Conservation (phyloP, 2,329 filamentous ascomycete species). For the Aspergillus aculeatinus region DNA sequence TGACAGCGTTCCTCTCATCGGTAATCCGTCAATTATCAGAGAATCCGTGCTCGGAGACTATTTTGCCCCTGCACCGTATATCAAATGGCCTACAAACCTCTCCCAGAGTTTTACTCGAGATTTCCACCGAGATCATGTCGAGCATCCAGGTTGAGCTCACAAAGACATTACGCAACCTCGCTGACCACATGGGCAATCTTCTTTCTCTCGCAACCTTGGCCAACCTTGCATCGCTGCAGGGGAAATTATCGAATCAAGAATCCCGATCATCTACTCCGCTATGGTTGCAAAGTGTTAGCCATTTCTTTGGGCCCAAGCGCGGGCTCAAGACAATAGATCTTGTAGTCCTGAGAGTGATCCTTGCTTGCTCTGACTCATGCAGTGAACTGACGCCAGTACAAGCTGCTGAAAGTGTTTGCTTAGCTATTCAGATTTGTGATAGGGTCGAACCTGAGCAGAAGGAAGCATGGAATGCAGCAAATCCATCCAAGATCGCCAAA, state of each 20-base stretch:
- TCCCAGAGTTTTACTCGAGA: conserved; percentile 26
- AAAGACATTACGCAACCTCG: conserved; percentile 39
- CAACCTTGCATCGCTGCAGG: conserved; percentile 28
- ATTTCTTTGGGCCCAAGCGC: conserved; percentile 42
- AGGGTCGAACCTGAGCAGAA: conserved; percentile 35
- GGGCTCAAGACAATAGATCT: conserved; percentile 43
- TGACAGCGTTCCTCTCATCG: conserved; percentile 34
- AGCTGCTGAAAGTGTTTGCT: conserved; percentile 35
- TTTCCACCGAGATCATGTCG: conserved; percentile 36
- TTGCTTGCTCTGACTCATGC: conserved; percentile 41
- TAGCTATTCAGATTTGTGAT: conserved; percentile 38
- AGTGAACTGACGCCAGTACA: conserved; percentile 27
- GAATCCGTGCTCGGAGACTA: conserved; percentile 32
- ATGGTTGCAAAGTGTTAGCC: conserved; percentile 38
- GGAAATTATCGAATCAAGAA: background rate
- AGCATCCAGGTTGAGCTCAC: conserved; percentile 39
- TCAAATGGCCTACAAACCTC: conserved; percentile 32
- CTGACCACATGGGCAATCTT: conserved; percentile 42
- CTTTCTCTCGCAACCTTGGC: conserved; percentile 44
- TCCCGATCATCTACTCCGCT: conserved; percentile 20
- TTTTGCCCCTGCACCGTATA: conserved; percentile 35
- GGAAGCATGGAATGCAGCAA: conserved; percentile 34
- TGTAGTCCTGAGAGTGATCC: conserved; percentile 40
- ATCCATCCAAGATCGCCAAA: conserved; percentile 37
- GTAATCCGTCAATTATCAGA: conserved; percentile 30